Base-by-base conservation (phyloP, 805 yeast species). In the Grigorovia yakushimaensis region DNA sequence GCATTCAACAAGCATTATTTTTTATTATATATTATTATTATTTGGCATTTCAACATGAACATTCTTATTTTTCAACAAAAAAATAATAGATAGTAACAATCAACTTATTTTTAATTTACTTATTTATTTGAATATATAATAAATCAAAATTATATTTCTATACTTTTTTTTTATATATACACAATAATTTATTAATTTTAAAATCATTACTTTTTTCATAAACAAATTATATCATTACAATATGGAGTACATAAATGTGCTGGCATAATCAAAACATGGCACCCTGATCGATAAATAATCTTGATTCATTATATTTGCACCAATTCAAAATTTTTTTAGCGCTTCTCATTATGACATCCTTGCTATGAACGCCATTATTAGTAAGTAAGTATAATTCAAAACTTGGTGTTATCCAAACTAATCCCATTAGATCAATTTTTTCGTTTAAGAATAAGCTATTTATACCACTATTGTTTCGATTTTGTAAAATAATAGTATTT, bases 261-360 rank as follows among this genome's bases (percentile, higher is more conserved):
- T 24, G 39, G 27, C 35, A 19, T 22, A n/a, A 41, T 47, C 53
- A 81, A 57, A 79, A 84, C 0, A 75, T 72, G 0, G 84, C 86
- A 1, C 93, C 93, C n/a, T 80, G 81, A 20, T 79, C 77, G 10
- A 84, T 78, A 60, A 87, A 88, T 35, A 88, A 61, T 38, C 93
- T 68, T 46, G 78, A 79, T 51, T 84, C 84, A 54, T 85, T 76
- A 51, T 73, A 78, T 50, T 76, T 73, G 55, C 94, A 82, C 96
- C 96, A 89, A 43, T 72, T 72, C 8, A 84, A 79, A 13, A 88
- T 77, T 19, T 72, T 70, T 45, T 79, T 72, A 38, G 88, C 81
- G 50, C 86, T 79, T 19, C 68, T 68, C 49, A 88, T 65, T 0
- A 74, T 71, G 38, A 76, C 76, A 40, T 81, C 78, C 41, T 76